Base-by-base conservation (phyloP, 2,329 filamentous ascomycete species). In the Ascochyta clinopodiicola region DNA sequence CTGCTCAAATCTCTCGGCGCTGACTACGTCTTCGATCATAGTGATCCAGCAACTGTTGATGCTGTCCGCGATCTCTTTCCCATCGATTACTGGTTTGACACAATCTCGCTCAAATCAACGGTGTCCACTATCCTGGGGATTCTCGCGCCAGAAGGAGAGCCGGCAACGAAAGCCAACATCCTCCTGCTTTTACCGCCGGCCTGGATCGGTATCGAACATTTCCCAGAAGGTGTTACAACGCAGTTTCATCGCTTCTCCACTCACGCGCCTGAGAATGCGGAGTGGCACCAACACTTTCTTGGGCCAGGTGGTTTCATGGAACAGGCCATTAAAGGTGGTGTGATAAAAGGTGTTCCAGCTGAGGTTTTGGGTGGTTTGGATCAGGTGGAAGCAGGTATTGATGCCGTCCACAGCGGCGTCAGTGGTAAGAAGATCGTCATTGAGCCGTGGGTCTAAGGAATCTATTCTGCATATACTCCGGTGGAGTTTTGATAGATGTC, bases 1-100 rank as follows among this genome's bases (percentile, higher is more conserved):
- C 48, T 69, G 12, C 25, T 65, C 1, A 46, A 57, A 29, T 48
- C 49, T 3, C 48, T 59, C 8, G 63, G 66, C 24, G 60, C 63
- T 9, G 58, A 67, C 37, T 22, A 66, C 25, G 34, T 68, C 37
- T 58, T 68, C 45, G 75, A 81, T 55, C 80, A 81, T 50, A 73
- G 68, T 9, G 72, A 78, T 44, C 50, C 61, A 1, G 39, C 74
- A 1, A 75, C 79, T 2, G 67, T 74, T 10, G 62, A 73, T 3
- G 70, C 71, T 17, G 77, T 81, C 58, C 64, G 60, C 13, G 51
- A 65, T 0, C 64, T 61, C 4, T 71, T 70, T 2, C 75, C 63
- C 1, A 62, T 80, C 3, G 51, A 63, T 9, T 74, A 78, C 44
- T 72, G 73, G 31, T 78, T 81, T 44, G 78, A 81, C 48, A 78